Conservation (phyloP, 2,329 filamentous ascomycete species). For the Aspergillus tanneri region DNA sequence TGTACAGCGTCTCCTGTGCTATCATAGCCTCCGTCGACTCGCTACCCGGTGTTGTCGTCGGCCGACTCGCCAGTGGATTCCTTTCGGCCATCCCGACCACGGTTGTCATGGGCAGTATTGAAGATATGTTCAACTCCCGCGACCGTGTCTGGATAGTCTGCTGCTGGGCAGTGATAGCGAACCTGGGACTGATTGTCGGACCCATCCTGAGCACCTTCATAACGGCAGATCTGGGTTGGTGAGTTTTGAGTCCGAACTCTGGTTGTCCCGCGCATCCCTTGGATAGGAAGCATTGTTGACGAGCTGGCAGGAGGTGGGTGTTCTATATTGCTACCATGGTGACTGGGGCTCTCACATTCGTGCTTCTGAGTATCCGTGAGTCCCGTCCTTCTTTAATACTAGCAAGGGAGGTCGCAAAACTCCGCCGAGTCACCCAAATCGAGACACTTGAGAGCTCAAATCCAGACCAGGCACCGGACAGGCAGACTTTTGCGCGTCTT, state of each 20-base stretch:
- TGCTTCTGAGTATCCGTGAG: conserved; percentile 44
- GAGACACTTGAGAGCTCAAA: conserved; percentile 34
- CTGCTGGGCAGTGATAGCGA: conserved; percentile 46
- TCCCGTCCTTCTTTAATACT: conserved; percentile 48
- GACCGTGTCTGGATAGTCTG: conserved; percentile 50
- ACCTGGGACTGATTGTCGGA: conserved; percentile 45
- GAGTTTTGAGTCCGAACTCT: no score
- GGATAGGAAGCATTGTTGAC: neutral
- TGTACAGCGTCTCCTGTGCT: conserved; percentile 35
- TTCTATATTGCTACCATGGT: conserved; percentile 46
- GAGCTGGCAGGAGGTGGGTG: conserved; percentile 43
- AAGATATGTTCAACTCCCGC: conserved; percentile 51
- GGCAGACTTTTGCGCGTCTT: conserved; percentile 39
- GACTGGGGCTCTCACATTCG: conserved; percentile 33
- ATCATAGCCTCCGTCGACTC: conserved; percentile 41
- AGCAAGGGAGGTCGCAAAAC: conserved; percentile 31
- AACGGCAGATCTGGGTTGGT: conserved; percentile 41
- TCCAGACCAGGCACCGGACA: conserved; percentile 41
- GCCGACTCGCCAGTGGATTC: conserved; percentile 46
- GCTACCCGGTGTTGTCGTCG: conserved; percentile 40
- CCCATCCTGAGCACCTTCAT: conserved; percentile 48
- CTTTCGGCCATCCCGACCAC: conserved; percentile 50
- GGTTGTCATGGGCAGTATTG: conserved; percentile 50
- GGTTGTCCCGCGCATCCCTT: neutral
- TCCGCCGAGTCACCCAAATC: conserved; percentile 29